Evolutionary conservation across 176 grass and related monocot genomes (phyloP), one percentile per base, ranked within the genome.

Genomic region (Lolium rigidum): DNA sequence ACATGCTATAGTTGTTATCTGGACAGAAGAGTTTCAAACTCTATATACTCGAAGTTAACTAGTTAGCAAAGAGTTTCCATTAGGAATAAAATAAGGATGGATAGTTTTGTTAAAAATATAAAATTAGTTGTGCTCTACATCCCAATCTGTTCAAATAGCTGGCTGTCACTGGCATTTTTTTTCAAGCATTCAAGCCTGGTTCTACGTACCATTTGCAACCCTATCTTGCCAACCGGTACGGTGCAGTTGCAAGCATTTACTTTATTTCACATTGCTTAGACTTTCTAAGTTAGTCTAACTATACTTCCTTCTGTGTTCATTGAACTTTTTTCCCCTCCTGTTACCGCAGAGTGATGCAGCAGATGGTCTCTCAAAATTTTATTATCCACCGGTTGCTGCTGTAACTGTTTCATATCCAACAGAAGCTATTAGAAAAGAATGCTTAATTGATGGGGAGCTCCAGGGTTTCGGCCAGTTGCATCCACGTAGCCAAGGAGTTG

Each of bases 311-410:
- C 3, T 21, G 60, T 85, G 80, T 25, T 64, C 37, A 83, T 80
- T 67, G 41, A 80, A 74, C n/a, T 61, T 90, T 15, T 77, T 50
- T 17, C 0, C 39, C 50, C 10, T 83, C 57, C 47, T 70, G 48
- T 66, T 66, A 37, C 26, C 10, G 6, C 85, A 96, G 94, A 85
- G 51, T 41, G 93, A 93, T 80, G 97, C 92, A 54, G 94, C 92
- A 38, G 92, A 96, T 90, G 90, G 88, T 50, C 90, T 96, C 35
- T 94, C 94, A 84, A 95, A 83, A 86, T 91, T 99, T 68, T 94
- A 93, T 92, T 96, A 99, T 75, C 94, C 97, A 62, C 94, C 97
- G 69, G 97, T 99, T 83, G 97, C 97, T 70, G 97, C 94, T 72
- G 97, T 99, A 77, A 90, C 97, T 44, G 18, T 99, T 85, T 95